Evolutionary conservation across 352 stramenopile species (phyloP).

Genomic region (Blastocystis sp.): DNA sequence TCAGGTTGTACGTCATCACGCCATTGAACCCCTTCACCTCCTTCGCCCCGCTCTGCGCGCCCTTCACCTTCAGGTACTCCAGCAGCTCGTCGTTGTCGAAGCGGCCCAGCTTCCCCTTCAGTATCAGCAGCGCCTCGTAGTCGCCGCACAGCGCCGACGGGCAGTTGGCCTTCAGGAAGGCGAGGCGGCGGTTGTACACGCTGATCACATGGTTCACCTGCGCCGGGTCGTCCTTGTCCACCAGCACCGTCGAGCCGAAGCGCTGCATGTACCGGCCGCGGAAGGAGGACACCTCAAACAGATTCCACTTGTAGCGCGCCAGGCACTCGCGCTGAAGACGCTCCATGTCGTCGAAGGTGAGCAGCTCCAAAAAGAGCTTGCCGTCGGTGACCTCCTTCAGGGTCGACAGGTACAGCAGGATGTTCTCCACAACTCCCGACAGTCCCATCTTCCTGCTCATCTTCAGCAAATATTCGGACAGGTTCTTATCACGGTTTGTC

Average conservation of each 20-base stretch:
- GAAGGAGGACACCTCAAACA: constrained; percentile 2
- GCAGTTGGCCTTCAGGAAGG: neutral
- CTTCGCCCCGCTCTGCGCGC: neutral
- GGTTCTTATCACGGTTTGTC: neutral
- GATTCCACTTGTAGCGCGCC: neutral
- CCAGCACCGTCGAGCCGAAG: constrained; percentile 1
- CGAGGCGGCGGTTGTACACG: neutral
- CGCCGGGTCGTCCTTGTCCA: neutral
- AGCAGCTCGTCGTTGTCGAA: constrained; percentile 31
- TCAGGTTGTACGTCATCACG: neutral
- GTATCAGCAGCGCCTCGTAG: neutral
- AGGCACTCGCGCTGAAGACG: neutral
- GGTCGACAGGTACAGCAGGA: constrained; percentile 21
- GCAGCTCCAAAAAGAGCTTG: neutral
- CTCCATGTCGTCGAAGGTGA: constrained; percentile 32
- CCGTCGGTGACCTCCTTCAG: constrained; percentile 5
- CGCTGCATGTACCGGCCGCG: neutral
- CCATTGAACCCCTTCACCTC: neutral
- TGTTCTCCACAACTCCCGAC: neutral
- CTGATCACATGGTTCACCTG: neutral
- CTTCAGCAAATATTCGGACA: neutral
- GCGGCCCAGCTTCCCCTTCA: neutral
- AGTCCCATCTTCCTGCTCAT: neutral
- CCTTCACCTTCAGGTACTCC: constrained; percentile 8
- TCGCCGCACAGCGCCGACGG: neutral